These are phyloP conservation scores for Epithemia pelagica DNA, from an alignment of 108 stramenopile species.

Conservation along the genomic window DNA sequence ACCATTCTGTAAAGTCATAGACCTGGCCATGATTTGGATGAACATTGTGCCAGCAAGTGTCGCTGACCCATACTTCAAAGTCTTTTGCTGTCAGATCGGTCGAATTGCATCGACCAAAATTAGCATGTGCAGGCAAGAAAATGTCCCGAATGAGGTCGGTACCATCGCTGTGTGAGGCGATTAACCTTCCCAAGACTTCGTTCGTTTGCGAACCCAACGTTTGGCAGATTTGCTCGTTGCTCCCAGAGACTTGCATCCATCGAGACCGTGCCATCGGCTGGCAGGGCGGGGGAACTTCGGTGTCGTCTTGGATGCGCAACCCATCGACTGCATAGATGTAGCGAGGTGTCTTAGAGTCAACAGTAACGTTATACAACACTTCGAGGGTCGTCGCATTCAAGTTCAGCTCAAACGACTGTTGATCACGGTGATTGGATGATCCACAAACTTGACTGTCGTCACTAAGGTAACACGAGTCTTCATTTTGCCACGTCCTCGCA, in stretches of 20 bases:
- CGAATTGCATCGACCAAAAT: background rate
- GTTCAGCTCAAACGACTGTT: background rate
- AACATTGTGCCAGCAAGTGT: slow-evolving; percentile 31
- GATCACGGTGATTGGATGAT: background rate
- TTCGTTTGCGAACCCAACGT: background rate
- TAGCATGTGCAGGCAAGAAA: background rate
- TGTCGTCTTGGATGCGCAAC: slow-evolving; percentile 18
- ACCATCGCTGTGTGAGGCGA: background rate
- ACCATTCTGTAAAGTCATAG: slow-evolving; percentile 54
- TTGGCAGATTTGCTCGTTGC: background rate
- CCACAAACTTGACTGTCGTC: slow-evolving; percentile 22
- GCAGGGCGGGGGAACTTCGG: slow-evolving; percentile 7
- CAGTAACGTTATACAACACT: background rate
- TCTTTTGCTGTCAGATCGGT: slow-evolving; percentile 5
- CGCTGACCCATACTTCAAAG: slow-evolving; percentile 14
- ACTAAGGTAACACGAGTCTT: slow-evolving; percentile 37
- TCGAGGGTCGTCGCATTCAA: background rate
- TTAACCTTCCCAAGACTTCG: background rate
- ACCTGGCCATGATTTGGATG: slow-evolving; percentile 44
- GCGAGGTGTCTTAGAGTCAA: slow-evolving; percentile 5
- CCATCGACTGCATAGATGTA: slow-evolving; percentile 24
- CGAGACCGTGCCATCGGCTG: slow-evolving; percentile 10
- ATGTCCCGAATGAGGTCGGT: background rate
- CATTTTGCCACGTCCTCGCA: slow-evolving; percentile 46
- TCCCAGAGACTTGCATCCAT: slow-evolving; percentile 4